phyloP scores from a whole-genome alignment of 2,329 filamentous ascomycete species.

The Beauveria sp. region DNA sequence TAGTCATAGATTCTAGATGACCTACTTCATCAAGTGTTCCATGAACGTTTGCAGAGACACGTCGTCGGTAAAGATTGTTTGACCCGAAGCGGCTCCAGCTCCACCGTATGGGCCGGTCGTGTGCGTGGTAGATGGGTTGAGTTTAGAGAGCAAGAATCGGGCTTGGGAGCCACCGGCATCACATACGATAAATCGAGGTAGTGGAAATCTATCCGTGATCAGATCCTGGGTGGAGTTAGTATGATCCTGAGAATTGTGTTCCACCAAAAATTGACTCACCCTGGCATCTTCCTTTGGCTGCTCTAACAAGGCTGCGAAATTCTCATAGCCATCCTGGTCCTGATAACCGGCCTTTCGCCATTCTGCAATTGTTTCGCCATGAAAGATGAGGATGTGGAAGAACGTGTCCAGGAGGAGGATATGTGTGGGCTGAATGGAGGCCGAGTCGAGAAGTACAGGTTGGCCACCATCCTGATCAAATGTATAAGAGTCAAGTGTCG shows the following conservation, averaged over 20 bases:
- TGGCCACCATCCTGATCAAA: constrained; percentile 91
- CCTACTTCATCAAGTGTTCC: constrained; percentile 99
- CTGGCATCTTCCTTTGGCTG: constrained; percentile 95
- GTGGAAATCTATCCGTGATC: constrained; percentile 94
- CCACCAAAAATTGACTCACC: constrained; percentile 43
- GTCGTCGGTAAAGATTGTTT: constrained; percentile 98
- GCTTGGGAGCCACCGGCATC: constrained; percentile 98
- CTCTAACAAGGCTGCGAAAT: constrained; percentile 81
- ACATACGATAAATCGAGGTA: constrained; percentile 96
- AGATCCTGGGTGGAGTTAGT: constrained; percentile 59
- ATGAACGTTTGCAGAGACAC: constrained; percentile 98
- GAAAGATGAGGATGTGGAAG: constrained; percentile 99
- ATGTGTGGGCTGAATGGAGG: constrained; percentile 90
- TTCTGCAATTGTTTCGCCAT: constrained; percentile 94
- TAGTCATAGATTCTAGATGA: constrained; percentile 18
- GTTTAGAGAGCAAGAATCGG: constrained; percentile 91
- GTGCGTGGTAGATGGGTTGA: constrained; percentile 96
- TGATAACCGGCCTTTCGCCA: constrained; percentile 98
- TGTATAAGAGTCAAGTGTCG: constrained; percentile 92
- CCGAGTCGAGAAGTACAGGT: constrained; percentile 92
- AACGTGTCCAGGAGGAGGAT: constrained; percentile 95
- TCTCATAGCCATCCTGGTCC: constrained; percentile 96
- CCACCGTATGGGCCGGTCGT: constrained; percentile 89
- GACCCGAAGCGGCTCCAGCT: constrained; percentile 74
- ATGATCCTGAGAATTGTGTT: not conserved